A percentile compares a stretch with the other conserved stretches of the same genome.
phyloP scores from a whole-genome alignment of 257 asterid species.

The Gentiana straminea region DNA sequence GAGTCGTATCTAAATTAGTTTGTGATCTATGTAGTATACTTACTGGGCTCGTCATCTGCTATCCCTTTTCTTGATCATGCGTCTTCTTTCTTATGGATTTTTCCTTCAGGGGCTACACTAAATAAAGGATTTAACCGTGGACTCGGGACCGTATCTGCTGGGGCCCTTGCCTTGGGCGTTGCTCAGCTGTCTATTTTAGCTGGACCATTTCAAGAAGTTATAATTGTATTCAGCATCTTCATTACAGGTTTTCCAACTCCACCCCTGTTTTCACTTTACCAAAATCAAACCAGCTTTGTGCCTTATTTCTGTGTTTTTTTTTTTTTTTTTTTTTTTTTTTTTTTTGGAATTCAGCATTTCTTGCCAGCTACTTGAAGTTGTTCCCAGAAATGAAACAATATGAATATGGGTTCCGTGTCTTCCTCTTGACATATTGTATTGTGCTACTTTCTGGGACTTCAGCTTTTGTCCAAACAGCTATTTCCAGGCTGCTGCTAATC shows the following conservation, averaged over 20 bases:
- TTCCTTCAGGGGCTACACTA: too few relatives aligned
- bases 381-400: constrained; percentile 82
- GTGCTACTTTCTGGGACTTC: constrained; percentile 70
- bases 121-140: constrained; percentile 40
- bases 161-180: constrained; percentile 32
- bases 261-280: too few relatives aligned
- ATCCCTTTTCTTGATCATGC: too few relatives aligned
- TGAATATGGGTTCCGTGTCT: constrained; percentile 87
- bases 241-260: constrained; percentile 40
- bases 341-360: constrained; percentile 17
- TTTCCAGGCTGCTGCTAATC: constrained; percentile 61
- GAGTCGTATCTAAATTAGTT: not conserved
- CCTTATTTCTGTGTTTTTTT: not conserved
- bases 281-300: not conserved
- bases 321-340: not conserved
- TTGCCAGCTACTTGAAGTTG: constrained; percentile 63
- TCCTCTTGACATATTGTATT: constrained; percentile 74
- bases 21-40: not conserved
- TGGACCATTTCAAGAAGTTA: constrained; percentile 46
- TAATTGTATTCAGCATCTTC: constrained; percentile 59
- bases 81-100: too few relatives aligned
- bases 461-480: constrained; percentile 51
- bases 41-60: too few relatives aligned
- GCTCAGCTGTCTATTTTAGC: constrained; percentile 33
- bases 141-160: constrained; percentile 40